These are phyloP conservation scores for Lasiodiplodia gonubiensis DNA, from an alignment of 2,329 filamentous ascomycete genomes.

Conservation along the genomic window DNA sequence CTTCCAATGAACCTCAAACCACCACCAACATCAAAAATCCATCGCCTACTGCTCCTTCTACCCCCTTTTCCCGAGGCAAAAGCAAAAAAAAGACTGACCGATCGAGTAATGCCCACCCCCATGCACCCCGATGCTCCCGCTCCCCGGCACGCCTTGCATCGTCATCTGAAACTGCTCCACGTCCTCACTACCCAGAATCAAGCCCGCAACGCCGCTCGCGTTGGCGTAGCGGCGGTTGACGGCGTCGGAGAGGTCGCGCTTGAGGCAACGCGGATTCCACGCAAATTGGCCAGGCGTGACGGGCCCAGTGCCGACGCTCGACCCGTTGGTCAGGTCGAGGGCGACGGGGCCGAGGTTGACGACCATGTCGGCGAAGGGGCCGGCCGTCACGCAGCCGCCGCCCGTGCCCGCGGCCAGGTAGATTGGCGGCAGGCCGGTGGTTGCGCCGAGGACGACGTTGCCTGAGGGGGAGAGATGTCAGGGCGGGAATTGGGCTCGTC, in stretches of 20 bases:
- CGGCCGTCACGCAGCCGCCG: slow-evolving; percentile 60
- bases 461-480: neutral
- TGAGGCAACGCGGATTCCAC: slow-evolving; percentile 48
- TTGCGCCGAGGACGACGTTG: slow-evolving; percentile 22
- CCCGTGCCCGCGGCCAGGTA: slow-evolving; percentile 59
- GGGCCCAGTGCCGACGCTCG: slow-evolving; percentile 60
- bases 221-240: slow-evolving; percentile 34
- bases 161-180: slow-evolving; percentile 44
- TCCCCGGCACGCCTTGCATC: slow-evolving; percentile 46
- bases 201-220: slow-evolving; percentile 34
- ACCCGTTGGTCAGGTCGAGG: slow-evolving; percentile 40
- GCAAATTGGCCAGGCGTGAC: slow-evolving; percentile 56
- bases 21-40: too few species aligned
- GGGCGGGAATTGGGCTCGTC: too few species aligned
- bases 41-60: too few species aligned
- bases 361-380: slow-evolving; percentile 57
- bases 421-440: slow-evolving; percentile 32
- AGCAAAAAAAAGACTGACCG: slow-evolving; percentile 30
- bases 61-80: neutral
- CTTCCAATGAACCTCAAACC: too few species aligned
- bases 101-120: slow-evolving; percentile 55
- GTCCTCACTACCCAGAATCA: slow-evolving; percentile 36
- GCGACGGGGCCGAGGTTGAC: slow-evolving; percentile 57
- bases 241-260: slow-evolving; percentile 44
- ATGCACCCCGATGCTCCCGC: slow-evolving; percentile 51